These are phyloP conservation scores for Pseudocercospora vitis DNA, from an alignment of 2,329 filamentous ascomycete genomes.

Conservation along the genomic window DNA sequence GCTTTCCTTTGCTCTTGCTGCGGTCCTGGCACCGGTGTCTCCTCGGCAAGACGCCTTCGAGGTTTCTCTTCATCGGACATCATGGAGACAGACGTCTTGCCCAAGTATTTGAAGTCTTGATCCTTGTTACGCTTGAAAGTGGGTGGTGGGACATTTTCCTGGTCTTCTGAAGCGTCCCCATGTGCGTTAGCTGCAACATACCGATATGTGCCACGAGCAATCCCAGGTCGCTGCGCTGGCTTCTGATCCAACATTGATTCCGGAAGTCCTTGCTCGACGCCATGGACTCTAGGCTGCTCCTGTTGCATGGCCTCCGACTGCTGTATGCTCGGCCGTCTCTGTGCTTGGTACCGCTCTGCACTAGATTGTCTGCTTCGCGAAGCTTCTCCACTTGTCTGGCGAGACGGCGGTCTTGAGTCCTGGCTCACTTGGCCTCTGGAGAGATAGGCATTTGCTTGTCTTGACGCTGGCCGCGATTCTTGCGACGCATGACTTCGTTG, in stretches of 20 bases:
- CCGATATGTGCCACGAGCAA: slow-evolving; percentile 48
- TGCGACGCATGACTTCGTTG: slow-evolving; percentile 26
- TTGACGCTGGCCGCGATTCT: slow-evolving; percentile 29
- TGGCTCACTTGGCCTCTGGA: slow-evolving; percentile 32
- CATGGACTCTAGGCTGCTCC: slow-evolving; percentile 26
- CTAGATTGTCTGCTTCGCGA: slow-evolving; percentile 35
- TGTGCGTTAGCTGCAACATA: slow-evolving; percentile 50
- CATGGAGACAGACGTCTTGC: slow-evolving; percentile 57
- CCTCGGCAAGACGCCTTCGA: slow-evolving; percentile 44
- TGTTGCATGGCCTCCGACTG: slow-evolving; percentile 16
- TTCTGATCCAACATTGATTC: slow-evolving; percentile 30
- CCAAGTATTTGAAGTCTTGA: slow-evolving; percentile 54
- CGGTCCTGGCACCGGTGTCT: slow-evolving; percentile 42
- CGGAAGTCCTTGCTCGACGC: slow-evolving; percentile 28
- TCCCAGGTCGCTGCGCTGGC: slow-evolving; percentile 42
- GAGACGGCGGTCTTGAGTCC: slow-evolving; percentile 33
- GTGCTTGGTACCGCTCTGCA: slow-evolving; percentile 30
- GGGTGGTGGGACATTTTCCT: slow-evolving; percentile 78
- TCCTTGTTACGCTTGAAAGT: slow-evolving; percentile 65
- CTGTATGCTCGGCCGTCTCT: slow-evolving; percentile 30
- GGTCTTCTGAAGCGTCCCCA: slow-evolving; percentile 67
- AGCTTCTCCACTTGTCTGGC: slow-evolving; percentile 32
- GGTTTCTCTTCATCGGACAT: slow-evolving; percentile 49
- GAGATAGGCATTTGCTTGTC: slow-evolving; percentile 30
- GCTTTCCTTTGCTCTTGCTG: slow-evolving; percentile 44